These are phyloP conservation scores for Cutaneotrichosporon sp. DNA, from an alignment of 1,284 basidiomycete genomes.

Conservation along the genomic window DNA sequence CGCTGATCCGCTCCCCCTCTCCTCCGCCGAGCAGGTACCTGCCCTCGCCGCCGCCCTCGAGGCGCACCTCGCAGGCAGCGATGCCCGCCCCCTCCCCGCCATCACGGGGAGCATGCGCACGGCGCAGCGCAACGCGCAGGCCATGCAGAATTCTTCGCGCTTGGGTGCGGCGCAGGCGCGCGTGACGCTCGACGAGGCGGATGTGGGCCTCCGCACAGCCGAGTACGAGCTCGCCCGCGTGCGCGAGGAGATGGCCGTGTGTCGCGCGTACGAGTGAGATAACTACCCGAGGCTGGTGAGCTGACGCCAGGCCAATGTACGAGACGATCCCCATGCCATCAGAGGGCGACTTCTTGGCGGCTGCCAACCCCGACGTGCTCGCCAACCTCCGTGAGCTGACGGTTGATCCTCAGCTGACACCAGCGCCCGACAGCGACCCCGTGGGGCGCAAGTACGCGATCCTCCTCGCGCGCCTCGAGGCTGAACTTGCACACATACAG, in stretches of 20 bases:
- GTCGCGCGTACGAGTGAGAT: constrained; percentile 46
- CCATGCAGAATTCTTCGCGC: constrained; percentile 40
- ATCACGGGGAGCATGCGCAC: constrained; percentile 36
- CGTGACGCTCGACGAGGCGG: constrained; percentile 35
- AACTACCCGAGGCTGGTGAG: constrained; percentile 5
- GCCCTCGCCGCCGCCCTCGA: constrained; percentile 28
- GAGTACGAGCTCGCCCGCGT: constrained; percentile 47
- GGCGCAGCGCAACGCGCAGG: constrained; percentile 34
- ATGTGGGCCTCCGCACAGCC: constrained; percentile 38
- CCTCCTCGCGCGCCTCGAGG: constrained; percentile 38
- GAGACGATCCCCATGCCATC: constrained; percentile 33
- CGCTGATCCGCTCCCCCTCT: constrained; percentile 30
- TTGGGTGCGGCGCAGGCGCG: constrained; percentile 34
- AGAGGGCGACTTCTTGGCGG: constrained; percentile 27
- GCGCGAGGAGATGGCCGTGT: constrained; percentile 42
- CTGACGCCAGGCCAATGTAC: constrained; percentile 36
- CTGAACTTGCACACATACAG: constrained; percentile 42
- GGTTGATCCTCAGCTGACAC: not conserved
- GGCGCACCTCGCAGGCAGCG: constrained; percentile 15
- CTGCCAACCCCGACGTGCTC: constrained; percentile 22
- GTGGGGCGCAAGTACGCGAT: constrained; percentile 37
- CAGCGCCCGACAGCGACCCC: constrained; percentile 30
- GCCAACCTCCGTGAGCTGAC: constrained; percentile 35
- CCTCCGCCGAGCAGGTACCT: constrained; percentile 24
- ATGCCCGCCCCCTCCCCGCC: constrained; percentile 23